phyloP scores from a whole-genome alignment of 2,329 filamentous ascomycete genomes.

The Alternaria sp. region DNA sequence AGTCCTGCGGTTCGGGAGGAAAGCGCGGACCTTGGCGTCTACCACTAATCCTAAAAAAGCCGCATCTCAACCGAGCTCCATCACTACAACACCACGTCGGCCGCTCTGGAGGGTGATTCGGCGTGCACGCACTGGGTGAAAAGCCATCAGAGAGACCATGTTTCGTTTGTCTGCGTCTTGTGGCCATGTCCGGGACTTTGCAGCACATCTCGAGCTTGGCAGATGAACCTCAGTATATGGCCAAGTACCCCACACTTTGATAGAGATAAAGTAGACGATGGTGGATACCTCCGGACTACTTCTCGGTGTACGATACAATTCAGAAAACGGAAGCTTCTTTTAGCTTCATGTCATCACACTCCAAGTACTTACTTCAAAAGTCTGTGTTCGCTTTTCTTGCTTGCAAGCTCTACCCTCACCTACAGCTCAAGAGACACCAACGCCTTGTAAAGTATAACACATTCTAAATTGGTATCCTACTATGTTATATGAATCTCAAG shows the following conservation, averaged over 20 bases:
- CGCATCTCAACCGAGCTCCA: slow-evolving; percentile 19
- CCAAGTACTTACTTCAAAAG: not conserved
- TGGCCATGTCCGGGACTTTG: no score
- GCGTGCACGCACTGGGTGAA: not conserved
- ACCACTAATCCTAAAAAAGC: slow-evolving; percentile 32
- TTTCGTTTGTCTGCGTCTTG: not conserved
- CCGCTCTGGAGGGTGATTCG: not conserved
- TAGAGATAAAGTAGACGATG: slow-evolving; percentile 1
- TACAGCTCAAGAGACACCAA: not conserved
- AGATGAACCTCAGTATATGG: not conserved
- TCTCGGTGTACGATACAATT: not conserved
- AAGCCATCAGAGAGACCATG: rapidly evolving
- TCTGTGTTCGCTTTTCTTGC: not conserved
- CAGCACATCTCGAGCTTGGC: not conserved
- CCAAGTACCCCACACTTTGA: slow-evolving; percentile 5
- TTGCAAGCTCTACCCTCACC: not conserved
- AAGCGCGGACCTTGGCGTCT: slow-evolving; percentile 35
- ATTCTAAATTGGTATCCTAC: slow-evolving; percentile 19
- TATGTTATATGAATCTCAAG: slow-evolving; percentile 5
- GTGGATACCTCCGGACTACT: slow-evolving; percentile 2
- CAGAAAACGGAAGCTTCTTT: not conserved
- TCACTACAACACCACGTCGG: slow-evolving; percentile 1
- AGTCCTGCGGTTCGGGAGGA: slow-evolving; percentile 42
- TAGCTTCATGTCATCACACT: not conserved
- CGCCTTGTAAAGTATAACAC: not conserved